Conservation (phyloP, 2,329 filamentous ascomycete species). For the Epichloe sibirici region DNA sequence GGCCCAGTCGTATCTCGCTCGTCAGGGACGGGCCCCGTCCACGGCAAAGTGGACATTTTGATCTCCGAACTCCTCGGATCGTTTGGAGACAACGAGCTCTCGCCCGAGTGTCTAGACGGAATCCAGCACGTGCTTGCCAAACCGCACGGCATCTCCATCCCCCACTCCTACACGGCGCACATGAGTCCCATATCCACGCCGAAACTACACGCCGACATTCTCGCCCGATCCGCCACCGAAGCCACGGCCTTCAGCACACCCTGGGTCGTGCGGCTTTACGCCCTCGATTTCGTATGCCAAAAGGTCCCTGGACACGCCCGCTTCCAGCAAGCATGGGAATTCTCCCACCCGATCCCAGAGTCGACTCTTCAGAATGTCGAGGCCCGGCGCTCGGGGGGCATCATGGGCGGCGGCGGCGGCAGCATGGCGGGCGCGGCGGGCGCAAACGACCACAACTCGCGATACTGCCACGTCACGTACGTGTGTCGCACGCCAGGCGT, state of each 20-base stretch:
- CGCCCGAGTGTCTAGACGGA: conserved; percentile 90
- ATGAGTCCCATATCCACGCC: conserved; percentile 86
- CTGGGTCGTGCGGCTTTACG: conserved; percentile 87
- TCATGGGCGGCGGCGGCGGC: conserved; percentile 54
- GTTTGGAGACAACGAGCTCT: conserved; percentile 94
- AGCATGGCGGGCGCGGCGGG: conserved; percentile 66
- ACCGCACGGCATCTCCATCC: conserved; percentile 81
- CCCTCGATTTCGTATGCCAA: conserved; percentile 74
- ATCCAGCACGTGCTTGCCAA: conserved; percentile 79
- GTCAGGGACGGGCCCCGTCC: conserved; percentile 30
- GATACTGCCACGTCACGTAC: conserved; percentile 70
- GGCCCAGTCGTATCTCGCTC: conserved; percentile 50
- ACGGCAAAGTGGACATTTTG: conserved; percentile 74
- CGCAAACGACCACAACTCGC: conserved; percentile 81
- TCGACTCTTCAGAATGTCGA: conserved; percentile 42
- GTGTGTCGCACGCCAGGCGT: conserved; percentile 67
- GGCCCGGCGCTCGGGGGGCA: conserved; percentile 47
- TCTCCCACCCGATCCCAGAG: conserved; percentile 59
- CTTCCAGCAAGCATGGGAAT: conserved; percentile 73
- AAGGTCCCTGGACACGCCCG: conserved; percentile 41
- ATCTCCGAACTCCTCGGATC: conserved; percentile 90
- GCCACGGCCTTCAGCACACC: conserved; percentile 74
- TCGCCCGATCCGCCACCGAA: conserved; percentile 47
- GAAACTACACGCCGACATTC: conserved; percentile 71
- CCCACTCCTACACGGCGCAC: conserved; percentile 84